A percentile compares a stretch with the other conserved stretches of the same genome.
Evolutionary conservation across 768 basidiomycete species (phyloP).

Genomic region (Fomitopsis serialis): DNA sequence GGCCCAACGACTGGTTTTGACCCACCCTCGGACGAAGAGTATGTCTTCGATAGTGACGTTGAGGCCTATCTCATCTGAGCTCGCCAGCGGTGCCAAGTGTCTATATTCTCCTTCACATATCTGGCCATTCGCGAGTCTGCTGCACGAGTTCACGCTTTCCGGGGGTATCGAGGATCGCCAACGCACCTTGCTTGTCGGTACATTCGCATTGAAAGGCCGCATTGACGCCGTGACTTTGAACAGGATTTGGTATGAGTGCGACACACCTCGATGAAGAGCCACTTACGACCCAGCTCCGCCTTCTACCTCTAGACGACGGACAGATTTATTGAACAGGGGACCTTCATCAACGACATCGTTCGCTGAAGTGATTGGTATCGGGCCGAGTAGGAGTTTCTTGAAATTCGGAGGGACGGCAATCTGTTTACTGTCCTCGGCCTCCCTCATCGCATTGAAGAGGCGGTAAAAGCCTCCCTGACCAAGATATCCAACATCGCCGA

Average conservation of each 20-base stretch:
- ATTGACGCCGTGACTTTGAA: conserved; percentile 1
- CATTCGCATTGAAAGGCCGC: conserved; percentile 10
- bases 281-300: conserved; percentile 5
- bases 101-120: conserved; percentile 9
- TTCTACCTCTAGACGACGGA: neutral
- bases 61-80: neutral
- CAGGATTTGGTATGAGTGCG: neutral
- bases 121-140: neutral
- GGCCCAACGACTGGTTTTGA: conserved; percentile 14
- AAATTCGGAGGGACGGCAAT: conserved; percentile 1
- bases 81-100: conserved; percentile 6
- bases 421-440: neutral
- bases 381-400: neutral
- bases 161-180: conserved; percentile 5
- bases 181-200: conserved; percentile 12
- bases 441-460: conserved; percentile 5
- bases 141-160: conserved; percentile 1
- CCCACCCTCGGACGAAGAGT: conserved; percentile 10
- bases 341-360: neutral
- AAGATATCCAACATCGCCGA: conserved; percentile 7
- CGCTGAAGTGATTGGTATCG: neutral
- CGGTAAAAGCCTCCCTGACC: conserved; percentile 3
- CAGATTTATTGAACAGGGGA: conserved; percentile 1
- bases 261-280: neutral
- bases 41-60: conserved; percentile 3